A percentile compares a stretch with the other conserved stretches of the same genome.
Conservation (phyloP, 768 basidiomycete species). For the Trichaptum fuscoviolaceum region DNA sequence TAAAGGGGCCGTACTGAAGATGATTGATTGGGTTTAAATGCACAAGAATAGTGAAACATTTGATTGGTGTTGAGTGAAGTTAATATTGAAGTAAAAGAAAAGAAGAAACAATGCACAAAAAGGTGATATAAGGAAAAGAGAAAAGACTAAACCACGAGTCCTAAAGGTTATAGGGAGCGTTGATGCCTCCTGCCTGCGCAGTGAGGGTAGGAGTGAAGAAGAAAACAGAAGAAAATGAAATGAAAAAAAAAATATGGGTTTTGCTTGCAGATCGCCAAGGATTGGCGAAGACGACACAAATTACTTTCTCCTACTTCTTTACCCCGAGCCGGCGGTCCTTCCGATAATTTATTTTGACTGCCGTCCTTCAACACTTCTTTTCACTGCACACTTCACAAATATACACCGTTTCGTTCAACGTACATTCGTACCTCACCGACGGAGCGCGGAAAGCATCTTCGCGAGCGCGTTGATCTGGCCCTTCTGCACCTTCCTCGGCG, state of each 20-base stretch:
- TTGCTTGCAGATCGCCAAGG: background rate
- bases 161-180: background rate
- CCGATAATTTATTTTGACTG: conserved; percentile 1
- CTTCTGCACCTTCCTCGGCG: conserved; percentile 76
- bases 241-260: background rate
- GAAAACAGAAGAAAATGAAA: background rate
- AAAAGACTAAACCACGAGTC: background rate
- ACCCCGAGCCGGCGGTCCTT: background rate
- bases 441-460: conserved; percentile 84
- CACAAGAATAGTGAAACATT: background rate
- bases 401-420: background rate
- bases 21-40: background rate
- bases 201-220: background rate
- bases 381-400: background rate
- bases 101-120: background rate
- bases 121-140: background rate
- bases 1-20: background rate
- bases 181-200: background rate
- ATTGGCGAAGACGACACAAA: background rate
- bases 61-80: background rate
- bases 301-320: background rate
- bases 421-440: conserved; percentile 37
- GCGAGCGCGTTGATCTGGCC: conserved; percentile 87
- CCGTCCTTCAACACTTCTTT: background rate
- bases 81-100: background rate